Evolutionary conservation across 768 basidiomycete species (phyloP).

Genomic region (Lactarius hatsudake): DNA sequence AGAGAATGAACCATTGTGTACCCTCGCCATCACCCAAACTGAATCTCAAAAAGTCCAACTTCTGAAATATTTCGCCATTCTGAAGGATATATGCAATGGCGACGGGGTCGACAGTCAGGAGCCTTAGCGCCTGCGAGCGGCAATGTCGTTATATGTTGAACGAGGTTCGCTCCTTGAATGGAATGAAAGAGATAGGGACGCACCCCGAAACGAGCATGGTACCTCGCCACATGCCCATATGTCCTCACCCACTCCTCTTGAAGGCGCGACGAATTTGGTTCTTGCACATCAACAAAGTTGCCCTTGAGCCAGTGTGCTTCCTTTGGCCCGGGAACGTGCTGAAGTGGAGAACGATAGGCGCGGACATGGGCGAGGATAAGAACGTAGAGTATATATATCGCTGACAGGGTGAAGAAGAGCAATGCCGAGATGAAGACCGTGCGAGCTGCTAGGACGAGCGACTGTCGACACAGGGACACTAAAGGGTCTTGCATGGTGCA

Average conservation of each 20-base stretch:
- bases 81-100: constrained; percentile 37
- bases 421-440: background rate
- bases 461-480: background rate
- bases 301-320: constrained; percentile 13
- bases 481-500: background rate
- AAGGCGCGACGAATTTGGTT: constrained; percentile 12
- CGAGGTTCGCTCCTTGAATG: background rate
- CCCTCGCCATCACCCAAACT: constrained; percentile 23
- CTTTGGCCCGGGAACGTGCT: constrained; percentile 11
- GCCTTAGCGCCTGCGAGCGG: constrained; percentile 25
- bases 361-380: background rate
- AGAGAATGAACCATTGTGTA: background rate
- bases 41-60: constrained; percentile 30
- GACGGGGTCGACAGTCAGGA: constrained; percentile 37
- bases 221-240: constrained; percentile 21
- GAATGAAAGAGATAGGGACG: background rate
- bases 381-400: background rate
- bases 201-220: constrained; percentile 5
- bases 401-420: background rate
- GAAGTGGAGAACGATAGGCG: constrained; percentile 10
- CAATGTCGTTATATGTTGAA: background rate
- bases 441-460: background rate
- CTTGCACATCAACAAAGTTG: constrained; percentile 8
- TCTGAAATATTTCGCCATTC: constrained; percentile 35
- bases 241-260: constrained; percentile 22